These are phyloP conservation scores for Pichiaceae sp. DNA, from an alignment of 1,139 yeast genomes.

Conservation along the genomic window DNA sequence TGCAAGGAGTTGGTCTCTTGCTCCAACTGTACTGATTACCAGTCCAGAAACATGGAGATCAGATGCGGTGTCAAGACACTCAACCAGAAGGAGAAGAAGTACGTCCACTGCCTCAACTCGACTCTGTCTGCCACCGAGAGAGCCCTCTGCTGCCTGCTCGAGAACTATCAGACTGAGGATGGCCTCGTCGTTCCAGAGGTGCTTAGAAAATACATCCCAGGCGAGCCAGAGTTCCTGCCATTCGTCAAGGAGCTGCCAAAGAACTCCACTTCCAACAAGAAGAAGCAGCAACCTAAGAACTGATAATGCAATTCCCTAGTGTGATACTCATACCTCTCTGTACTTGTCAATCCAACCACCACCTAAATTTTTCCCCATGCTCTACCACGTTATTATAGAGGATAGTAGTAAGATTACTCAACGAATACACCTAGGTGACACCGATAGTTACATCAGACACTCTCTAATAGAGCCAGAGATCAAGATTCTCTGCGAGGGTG, in stretches of 20 bases:
- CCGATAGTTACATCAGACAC: background rate
- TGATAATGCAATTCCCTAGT: background rate
- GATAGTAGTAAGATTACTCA: constrained; percentile 1
- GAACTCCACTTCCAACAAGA: constrained; percentile 81
- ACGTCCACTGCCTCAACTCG: constrained; percentile 96
- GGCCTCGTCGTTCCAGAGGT: constrained; percentile 93
- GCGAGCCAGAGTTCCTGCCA: constrained; percentile 95
- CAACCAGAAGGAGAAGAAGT: constrained; percentile 93
- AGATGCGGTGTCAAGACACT: constrained; percentile 97
- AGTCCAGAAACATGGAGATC: constrained; percentile 94
- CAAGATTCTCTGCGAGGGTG: constrained; percentile 1
- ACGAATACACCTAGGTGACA: background rate
- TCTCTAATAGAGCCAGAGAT: constrained; percentile 1
- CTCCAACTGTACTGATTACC: constrained; percentile 99
- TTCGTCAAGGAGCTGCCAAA: constrained; percentile 86
- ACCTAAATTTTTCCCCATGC: too few relatives aligned
- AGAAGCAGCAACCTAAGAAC: constrained; percentile 30
- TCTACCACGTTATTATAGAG: background rate
- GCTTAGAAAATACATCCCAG: constrained; percentile 92
- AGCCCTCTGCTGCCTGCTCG: constrained; percentile 93
- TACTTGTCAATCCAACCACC: too few relatives aligned
- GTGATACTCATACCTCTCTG: background rate
- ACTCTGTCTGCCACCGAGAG: constrained; percentile 97
- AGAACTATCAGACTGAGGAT: constrained; percentile 95
- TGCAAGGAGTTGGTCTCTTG: constrained; percentile 97